A percentile compares a stretch with the other conserved stretches of the same genome.
phyloP scores from a whole-genome alignment of 1,284 basidiomycete genomes.

The Anthracocystis panici-leucophaei region DNA sequence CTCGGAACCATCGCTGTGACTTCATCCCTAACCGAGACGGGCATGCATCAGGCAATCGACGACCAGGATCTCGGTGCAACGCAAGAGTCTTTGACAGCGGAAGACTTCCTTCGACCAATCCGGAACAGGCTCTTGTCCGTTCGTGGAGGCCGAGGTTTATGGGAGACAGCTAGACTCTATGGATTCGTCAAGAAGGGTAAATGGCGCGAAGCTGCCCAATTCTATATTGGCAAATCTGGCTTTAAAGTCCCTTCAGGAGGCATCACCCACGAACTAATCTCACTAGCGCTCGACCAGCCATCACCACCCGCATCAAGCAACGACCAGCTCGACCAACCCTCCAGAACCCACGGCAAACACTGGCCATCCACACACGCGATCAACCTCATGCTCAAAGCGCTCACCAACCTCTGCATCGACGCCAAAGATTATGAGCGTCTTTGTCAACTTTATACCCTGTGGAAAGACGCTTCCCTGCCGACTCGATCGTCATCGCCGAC shows the following conservation, averaged over 20 bases:
- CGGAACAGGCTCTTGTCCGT: constrained; percentile 8
- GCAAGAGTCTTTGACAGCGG: constrained; percentile 21
- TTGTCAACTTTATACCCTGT: constrained; percentile 16
- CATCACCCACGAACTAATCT: constrained; percentile 26
- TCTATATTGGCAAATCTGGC: constrained; percentile 23
- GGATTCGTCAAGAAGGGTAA: constrained; percentile 21
- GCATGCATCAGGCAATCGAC: constrained; percentile 1
- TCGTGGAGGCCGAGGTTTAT: constrained; percentile 34
- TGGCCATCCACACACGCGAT: constrained; percentile 51
- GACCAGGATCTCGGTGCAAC: not conserved
- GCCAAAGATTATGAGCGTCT: constrained; percentile 31
- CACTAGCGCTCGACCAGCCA: constrained; percentile 17
- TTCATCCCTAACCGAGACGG: constrained; percentile 23
- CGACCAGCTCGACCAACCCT: not conserved
- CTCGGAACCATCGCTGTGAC: constrained; percentile 28
- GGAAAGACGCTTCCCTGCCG: constrained; percentile 22
- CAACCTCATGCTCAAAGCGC: constrained; percentile 37
- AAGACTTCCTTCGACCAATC: constrained; percentile 37
- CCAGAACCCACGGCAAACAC: constrained; percentile 14
- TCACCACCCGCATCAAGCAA: not conserved
- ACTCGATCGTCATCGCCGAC: not conserved
- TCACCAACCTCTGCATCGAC: constrained; percentile 25
- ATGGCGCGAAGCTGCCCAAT: constrained; percentile 27
- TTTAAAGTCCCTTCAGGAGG: constrained; percentile 41
- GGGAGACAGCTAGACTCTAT: constrained; percentile 43